A percentile compares a stretch with the other conserved stretches of the same genome.
Evolutionary conservation across 768 basidiomycete species (phyloP).

Genomic region (Rickenella mellea): DNA sequence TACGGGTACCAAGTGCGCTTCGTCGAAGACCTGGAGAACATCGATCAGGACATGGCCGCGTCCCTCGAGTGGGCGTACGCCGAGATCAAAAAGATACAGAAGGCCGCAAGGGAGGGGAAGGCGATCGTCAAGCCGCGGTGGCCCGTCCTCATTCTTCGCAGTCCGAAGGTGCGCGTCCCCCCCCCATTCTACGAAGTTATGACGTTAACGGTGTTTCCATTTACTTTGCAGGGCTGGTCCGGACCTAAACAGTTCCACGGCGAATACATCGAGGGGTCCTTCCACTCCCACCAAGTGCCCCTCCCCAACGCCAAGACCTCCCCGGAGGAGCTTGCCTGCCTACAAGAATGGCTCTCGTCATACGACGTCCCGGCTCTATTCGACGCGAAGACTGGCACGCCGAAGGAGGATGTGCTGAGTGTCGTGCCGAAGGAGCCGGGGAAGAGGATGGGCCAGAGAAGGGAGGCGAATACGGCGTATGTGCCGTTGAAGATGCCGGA

Average conservation of each 20-base stretch:
- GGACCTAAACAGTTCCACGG: constrained; percentile 60
- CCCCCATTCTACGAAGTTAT: too few relatives aligned
- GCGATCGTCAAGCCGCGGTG: constrained; percentile 84
- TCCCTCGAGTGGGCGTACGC: constrained; percentile 73
- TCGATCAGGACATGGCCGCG: constrained; percentile 73
- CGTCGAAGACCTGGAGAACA: constrained; percentile 53
- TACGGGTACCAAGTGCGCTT: constrained; percentile 88
- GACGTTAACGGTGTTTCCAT: too few relatives aligned
- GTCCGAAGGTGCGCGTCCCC: constrained; percentile 74
- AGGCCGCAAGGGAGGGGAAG: constrained; percentile 64
- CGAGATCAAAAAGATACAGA: constrained; percentile 72
- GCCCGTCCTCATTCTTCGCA: constrained; percentile 80
- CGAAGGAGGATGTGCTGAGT: constrained; percentile 44
- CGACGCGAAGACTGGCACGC: constrained; percentile 35
- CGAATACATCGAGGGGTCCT: constrained; percentile 74
- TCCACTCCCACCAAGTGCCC: constrained; percentile 84
- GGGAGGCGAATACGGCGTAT: constrained; percentile 58
- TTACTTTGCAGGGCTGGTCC: constrained; percentile 54
- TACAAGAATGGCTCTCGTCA: constrained; percentile 66
- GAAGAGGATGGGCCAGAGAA: constrained; percentile 61
- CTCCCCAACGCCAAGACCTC: constrained; percentile 63
- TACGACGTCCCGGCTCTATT: constrained; percentile 68
- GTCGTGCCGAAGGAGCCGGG: constrained; percentile 45
- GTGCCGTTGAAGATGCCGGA: constrained; percentile 52
- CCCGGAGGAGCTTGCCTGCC: constrained; percentile 46